A percentile compares a stretch with the other conserved stretches of the same genome.
These are phyloP conservation scores for Orychophragmus violaceus DNA, from an alignment of 345 rosid genomes.

Conservation along the genomic window DNA sequence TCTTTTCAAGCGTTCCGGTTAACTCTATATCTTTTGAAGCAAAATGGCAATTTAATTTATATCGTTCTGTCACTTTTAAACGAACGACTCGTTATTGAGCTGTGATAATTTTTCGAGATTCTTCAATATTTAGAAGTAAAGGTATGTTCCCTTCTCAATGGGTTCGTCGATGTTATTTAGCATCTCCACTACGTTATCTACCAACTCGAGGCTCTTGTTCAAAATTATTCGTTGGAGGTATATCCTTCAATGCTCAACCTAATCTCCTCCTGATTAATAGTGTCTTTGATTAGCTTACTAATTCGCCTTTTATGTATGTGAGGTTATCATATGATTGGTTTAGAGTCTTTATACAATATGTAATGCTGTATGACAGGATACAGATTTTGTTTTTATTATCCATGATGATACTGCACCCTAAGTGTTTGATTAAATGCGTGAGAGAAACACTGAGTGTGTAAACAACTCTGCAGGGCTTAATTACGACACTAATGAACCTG, in stretches of 20 bases:
- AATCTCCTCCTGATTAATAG: background rate
- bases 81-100: background rate
- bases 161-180: background rate
- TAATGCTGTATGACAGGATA: background rate
- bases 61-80: background rate
- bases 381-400: accelerated
- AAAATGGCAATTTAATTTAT: background rate
- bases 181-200: background rate
- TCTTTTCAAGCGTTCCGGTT: too few relatives aligned
- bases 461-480: conserved; percentile 43
- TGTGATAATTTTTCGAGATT: background rate
- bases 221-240: conserved; percentile 63
- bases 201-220: conserved; percentile 24
- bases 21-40: background rate
- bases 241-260: background rate
- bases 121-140: too few relatives aligned
- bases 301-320: background rate
- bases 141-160: conserved; percentile 28
- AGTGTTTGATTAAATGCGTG: conserved; percentile 20
- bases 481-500: conserved; percentile 62
- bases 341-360: background rate
- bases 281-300: background rate
- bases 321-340: too few relatives aligned
- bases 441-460: background rate
- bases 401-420: background rate